A percentile compares a stretch with the other conserved stretches of the same genome.
Evolutionary conservation across 2,329 filamentous ascomycete genomes (phyloP).

Genomic region (Hypoxylon sp.): DNA sequence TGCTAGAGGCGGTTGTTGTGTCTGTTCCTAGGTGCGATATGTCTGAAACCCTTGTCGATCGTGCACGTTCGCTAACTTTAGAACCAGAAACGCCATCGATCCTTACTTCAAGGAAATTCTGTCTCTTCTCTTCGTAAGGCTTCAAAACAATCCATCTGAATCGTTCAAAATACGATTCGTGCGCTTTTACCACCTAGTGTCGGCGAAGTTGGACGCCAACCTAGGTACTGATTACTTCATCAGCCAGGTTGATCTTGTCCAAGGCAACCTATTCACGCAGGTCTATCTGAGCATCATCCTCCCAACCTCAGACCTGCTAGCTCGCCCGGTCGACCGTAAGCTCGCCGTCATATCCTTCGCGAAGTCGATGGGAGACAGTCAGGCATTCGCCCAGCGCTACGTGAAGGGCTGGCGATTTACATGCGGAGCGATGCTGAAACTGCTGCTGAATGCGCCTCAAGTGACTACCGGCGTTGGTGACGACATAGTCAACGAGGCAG

Average conservation of each 20-base stretch:
- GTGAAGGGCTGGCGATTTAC: conserved; percentile 92
- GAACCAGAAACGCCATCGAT: conserved; percentile 68
- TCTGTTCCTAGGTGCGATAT: conserved; percentile 73
- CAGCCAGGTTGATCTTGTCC: conserved; percentile 80
- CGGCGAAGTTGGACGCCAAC: conserved; percentile 79
- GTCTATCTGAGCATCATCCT: conserved; percentile 90
- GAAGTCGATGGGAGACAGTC: conserved; percentile 87
- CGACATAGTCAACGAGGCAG: conserved; percentile 83
- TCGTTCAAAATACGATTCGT: conserved; percentile 87
- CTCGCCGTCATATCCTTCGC: conserved; percentile 91
- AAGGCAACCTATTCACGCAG: conserved; percentile 80
- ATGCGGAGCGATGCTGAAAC: conserved; percentile 85
- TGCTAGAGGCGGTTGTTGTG: conserved; percentile 81
- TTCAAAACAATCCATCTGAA: conserved; percentile 75
- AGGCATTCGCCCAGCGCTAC: conserved; percentile 82
- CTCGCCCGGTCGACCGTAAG: conserved; percentile 89
- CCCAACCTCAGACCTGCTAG: conserved; percentile 86
- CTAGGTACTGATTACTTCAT: conserved; percentile 94
- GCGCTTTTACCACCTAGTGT: conserved; percentile 93
- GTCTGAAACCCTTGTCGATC: neutral
- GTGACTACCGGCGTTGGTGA: conserved; percentile 72
- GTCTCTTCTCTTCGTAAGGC: conserved; percentile 79
- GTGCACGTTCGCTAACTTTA: conserved; percentile 14
- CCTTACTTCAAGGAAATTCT: conserved; percentile 83
- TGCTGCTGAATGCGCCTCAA: conserved; percentile 85